Evolutionary conservation across 2,329 filamentous ascomycete genomes (phyloP).

Genomic region (Geosmithia putterillii): DNA sequence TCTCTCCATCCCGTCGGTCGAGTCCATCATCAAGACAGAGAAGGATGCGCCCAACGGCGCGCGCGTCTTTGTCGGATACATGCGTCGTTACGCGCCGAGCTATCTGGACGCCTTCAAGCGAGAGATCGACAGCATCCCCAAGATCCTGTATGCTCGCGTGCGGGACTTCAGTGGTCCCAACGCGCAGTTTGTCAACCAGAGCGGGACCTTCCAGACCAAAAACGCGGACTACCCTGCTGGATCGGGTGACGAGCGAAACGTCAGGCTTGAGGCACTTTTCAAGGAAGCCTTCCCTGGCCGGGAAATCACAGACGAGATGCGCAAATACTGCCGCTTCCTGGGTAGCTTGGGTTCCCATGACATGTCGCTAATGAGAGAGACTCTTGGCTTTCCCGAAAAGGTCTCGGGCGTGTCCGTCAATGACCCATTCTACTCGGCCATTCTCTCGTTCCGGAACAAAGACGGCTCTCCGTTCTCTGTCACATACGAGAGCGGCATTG

Average conservation of each 20-base stretch:
- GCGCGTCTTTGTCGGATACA: conserved; percentile 45
- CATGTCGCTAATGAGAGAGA: conserved; percentile 36
- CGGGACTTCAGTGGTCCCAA: conserved; percentile 37
- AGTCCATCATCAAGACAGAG: conserved; percentile 35
- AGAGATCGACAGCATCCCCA: conserved; percentile 34
- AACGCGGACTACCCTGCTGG: conserved; percentile 13
- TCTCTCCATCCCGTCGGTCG: conserved; percentile 30
- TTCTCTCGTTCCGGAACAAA: background rate
- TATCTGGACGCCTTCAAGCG: conserved; percentile 29
- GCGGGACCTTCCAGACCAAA: conserved; percentile 25
- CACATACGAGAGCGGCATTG: conserved; percentile 41
- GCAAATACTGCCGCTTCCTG: conserved; percentile 26
- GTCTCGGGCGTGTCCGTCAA: conserved; percentile 7
- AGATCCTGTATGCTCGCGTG: conserved; percentile 41
- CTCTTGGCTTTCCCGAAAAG: conserved; percentile 9
- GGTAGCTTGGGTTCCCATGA: conserved; percentile 37
- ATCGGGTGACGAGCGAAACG: conserved; percentile 7
- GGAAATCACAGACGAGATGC: conserved; percentile 11
- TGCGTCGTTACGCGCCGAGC: conserved; percentile 43
- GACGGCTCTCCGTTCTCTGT: conserved; percentile 24
- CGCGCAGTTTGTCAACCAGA: conserved; percentile 30
- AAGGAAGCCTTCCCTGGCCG: conserved; percentile 12
- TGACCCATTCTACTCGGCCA: conserved; percentile 21
- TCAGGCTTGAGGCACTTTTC: conserved; percentile 13
- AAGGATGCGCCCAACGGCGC: conserved; percentile 20